Conservation (phyloP, 2,329 filamentous ascomycete genomes). For the Penicillium sp. region DNA sequence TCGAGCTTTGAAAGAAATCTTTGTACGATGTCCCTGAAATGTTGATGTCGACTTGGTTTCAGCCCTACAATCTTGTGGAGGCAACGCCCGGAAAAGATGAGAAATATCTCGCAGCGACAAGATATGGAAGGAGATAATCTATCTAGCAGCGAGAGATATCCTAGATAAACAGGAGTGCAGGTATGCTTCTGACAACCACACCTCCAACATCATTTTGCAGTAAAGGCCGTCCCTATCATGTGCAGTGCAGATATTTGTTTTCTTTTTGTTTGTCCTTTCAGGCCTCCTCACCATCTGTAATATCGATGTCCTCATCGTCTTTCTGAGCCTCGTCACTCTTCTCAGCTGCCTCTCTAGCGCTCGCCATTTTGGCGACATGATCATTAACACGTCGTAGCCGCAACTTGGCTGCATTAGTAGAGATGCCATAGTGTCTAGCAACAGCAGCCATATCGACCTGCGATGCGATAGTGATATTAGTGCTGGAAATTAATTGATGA, state of each 20-base stretch:
- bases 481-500: not conserved
- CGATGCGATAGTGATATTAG: not conserved
- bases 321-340: not conserved
- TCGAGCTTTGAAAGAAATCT: no score
- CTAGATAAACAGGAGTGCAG: not conserved
- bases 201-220: not conserved
- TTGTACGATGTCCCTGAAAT: no score
- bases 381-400: not conserved
- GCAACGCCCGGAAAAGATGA: not conserved
- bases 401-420: not conserved
- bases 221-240: not conserved
- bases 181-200: not conserved
- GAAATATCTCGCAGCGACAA: not conserved
- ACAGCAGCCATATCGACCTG: not conserved
- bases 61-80: not conserved
- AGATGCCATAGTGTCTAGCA: not conserved
- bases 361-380: not conserved
- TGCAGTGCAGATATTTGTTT: not conserved
- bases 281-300: not conserved
- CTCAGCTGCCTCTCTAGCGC: not conserved
- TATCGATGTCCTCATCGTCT: not conserved
- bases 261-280: not conserved
- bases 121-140: no score
- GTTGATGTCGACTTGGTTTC: not conserved
- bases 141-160: not conserved